phyloP scores from a whole-genome alignment of 2,329 filamentous ascomycete species.

The Pseudogymnoascus sp. region DNA sequence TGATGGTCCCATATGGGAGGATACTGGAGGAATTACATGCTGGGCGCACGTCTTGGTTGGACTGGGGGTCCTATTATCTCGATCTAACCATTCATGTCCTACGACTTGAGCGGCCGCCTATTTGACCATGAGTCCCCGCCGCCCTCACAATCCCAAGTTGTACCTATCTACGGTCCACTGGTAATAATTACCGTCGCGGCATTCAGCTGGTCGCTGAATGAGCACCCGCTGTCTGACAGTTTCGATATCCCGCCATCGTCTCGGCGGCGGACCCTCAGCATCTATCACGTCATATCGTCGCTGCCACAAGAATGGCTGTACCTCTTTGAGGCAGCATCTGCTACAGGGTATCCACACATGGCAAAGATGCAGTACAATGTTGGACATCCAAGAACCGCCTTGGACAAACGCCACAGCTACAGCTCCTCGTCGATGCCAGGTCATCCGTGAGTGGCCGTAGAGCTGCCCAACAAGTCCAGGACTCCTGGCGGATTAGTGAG shows the following conservation, averaged over 20 bases:
- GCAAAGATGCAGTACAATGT: not conserved
- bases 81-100: not conserved
- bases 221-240: not conserved
- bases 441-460: not conserved
- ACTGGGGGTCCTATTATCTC: not conserved
- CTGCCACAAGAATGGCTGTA: not conserved
- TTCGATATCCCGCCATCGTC: not conserved
- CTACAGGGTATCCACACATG: not conserved
- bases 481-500: not conserved
- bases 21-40: not conserved
- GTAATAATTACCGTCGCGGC: not conserved
- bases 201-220: not conserved
- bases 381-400: not conserved
- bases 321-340: not conserved
- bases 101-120: not conserved
- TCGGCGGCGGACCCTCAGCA: not conserved
- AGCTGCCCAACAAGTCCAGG: not conserved
- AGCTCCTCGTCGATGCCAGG: not conserved
- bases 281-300: not conserved
- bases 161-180: not conserved
- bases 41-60: not conserved
- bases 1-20: not conserved
- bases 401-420: not conserved
- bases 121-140: not conserved
- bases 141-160: not conserved